Conservation (phyloP, 2,329 filamentous ascomycete species). For the Aspergillus transmontanensis region DNA sequence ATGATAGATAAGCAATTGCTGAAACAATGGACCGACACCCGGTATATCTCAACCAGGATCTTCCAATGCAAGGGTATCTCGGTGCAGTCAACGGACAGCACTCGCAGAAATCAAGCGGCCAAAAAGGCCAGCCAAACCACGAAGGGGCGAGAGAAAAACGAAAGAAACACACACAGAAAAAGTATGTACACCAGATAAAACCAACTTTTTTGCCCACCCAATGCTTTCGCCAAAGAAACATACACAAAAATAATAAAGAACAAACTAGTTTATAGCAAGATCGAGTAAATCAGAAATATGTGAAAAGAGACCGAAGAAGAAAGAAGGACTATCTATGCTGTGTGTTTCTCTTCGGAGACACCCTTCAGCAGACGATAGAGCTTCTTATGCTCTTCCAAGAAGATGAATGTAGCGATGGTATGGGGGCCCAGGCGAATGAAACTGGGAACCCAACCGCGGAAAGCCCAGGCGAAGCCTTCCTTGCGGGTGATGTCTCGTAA, state of each 20-base stretch:
- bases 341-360: conserved; percentile 57
- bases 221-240: conserved; percentile 19
- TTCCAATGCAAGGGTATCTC: conserved; percentile 11
- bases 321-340: conserved; percentile 13
- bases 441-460: conserved; percentile 68
- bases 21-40: background rate
- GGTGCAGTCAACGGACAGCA: conserved; percentile 10
- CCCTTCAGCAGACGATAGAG: conserved; percentile 54
- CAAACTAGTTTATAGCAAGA: background rate
- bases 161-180: conserved; percentile 7
- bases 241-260: conserved; percentile 6
- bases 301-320: background rate
- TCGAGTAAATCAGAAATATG: background rate
- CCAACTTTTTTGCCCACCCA: conserved; percentile 14
- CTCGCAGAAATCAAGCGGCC: conserved; percentile 10
- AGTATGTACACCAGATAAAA: conserved; percentile 15
- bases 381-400: conserved; percentile 70
- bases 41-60: background rate
- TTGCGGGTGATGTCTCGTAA: conserved; percentile 57
- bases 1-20: conserved; percentile 1
- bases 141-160: background rate
- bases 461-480: conserved; percentile 66
- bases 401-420: conserved; percentile 67
- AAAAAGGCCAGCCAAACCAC: conserved; percentile 1
- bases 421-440: conserved; percentile 68